These are phyloP conservation scores for Leccinum subtestaceum DNA, from an alignment of 768 basidiomycete genomes.

Conservation along the genomic window DNA sequence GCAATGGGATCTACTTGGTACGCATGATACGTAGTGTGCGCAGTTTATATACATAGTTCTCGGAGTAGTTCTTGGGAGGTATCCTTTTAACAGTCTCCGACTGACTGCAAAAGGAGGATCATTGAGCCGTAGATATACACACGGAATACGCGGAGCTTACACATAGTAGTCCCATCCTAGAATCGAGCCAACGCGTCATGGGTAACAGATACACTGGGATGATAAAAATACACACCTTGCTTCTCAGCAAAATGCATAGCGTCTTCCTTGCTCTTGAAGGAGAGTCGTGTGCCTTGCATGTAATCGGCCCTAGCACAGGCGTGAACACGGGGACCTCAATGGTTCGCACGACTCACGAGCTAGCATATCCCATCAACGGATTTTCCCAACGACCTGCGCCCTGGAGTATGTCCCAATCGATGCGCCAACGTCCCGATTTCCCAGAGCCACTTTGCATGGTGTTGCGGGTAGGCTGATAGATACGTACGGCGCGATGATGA, in stretches of 20 bases:
- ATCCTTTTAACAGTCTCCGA: constrained; percentile 59
- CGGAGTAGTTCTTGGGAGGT: constrained; percentile 84
- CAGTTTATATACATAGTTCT: constrained; percentile 86
- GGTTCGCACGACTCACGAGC: constrained; percentile 62
- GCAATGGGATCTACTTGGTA: constrained; percentile 70
- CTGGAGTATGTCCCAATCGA: constrained; percentile 91
- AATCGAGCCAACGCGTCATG: neutral
- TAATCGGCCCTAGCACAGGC: constrained; percentile 73
- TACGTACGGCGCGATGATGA: constrained; percentile 81
- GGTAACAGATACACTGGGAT: neutral
- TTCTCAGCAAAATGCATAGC: constrained; percentile 96
- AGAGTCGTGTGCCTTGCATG: constrained; percentile 85
- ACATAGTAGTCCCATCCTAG: constrained; percentile 92
- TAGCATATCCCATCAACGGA: constrained; percentile 95
- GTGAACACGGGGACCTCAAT: constrained; percentile 2
- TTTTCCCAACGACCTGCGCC: constrained; percentile 97
- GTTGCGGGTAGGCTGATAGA: constrained; percentile 89
- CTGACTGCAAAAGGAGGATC: constrained; percentile 43
- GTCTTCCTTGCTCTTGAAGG: constrained; percentile 84
- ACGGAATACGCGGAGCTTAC: constrained; percentile 44
- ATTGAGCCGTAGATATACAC: constrained; percentile 5
- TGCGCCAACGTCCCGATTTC: constrained; percentile 85
- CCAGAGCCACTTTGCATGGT: constrained; percentile 93
- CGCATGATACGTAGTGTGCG: constrained; percentile 77
- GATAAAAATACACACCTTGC: constrained; percentile 59